phyloP scores from a whole-genome alignment of 2,329 filamentous ascomycete genomes.

The Penicillium sp. region DNA sequence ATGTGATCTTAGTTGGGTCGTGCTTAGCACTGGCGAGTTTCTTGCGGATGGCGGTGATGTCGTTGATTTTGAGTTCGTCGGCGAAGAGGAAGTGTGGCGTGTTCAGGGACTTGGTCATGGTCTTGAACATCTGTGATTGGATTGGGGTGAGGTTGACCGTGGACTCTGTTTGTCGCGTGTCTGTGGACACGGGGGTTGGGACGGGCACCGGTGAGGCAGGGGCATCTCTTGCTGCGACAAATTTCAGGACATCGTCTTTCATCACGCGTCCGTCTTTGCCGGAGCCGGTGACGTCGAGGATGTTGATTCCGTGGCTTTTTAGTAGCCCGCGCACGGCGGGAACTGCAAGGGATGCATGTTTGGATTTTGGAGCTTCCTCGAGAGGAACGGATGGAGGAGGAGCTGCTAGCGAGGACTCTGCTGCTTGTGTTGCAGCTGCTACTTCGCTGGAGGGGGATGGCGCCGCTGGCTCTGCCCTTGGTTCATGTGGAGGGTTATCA shows the following conservation, averaged over 20 bases:
- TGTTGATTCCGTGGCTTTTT: slow-evolving; percentile 77
- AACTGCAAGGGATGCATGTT: slow-evolving; percentile 76
- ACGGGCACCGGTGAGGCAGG: slow-evolving; percentile 45
- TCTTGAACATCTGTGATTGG: slow-evolving; percentile 94
- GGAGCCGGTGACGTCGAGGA: slow-evolving; percentile 76
- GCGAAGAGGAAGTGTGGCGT: slow-evolving; percentile 97
- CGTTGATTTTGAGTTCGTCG: slow-evolving; percentile 81
- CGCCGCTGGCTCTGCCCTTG: slow-evolving; percentile 28
- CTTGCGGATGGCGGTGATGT: slow-evolving; percentile 70
- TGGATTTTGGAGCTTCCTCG: slow-evolving; percentile 47
- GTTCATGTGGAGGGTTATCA: slow-evolving; percentile 45
- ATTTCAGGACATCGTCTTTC: slow-evolving; percentile 86
- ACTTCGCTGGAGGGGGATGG: slow-evolving; percentile 15
- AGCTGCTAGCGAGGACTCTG: slow-evolving; percentile 18
- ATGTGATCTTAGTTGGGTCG: slow-evolving; percentile 71
- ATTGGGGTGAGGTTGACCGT: slow-evolving; percentile 71
- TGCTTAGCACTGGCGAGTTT: slow-evolving; percentile 67
- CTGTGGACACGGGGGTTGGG: slow-evolving; percentile 37
- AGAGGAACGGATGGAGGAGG: not conserved
- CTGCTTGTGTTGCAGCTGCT: slow-evolving; percentile 12
- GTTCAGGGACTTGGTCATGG: slow-evolving; percentile 86
- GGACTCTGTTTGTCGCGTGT: slow-evolving; percentile 65
- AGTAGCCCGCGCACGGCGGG: slow-evolving; percentile 88
- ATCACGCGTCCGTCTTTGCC: slow-evolving; percentile 88
- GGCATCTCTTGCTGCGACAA: slow-evolving; percentile 44